Evolutionary conservation across 2,329 filamentous ascomycete genomes (phyloP), one percentile per base, ranked within the genome.

Genomic region (Fusarium oxysporum): DNA sequence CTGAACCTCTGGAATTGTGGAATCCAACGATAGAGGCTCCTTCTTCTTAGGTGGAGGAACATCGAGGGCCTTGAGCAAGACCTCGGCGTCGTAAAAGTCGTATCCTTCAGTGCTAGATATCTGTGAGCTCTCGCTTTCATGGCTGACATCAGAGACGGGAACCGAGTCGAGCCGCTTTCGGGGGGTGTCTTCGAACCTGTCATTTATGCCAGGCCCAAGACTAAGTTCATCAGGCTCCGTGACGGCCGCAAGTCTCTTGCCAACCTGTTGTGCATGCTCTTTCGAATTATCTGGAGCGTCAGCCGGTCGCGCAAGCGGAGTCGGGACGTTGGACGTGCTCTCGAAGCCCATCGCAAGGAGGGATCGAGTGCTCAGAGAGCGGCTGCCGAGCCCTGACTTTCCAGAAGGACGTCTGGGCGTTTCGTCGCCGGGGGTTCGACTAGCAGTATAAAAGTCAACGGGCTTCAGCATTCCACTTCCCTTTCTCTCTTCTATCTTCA

Each of bases 41-140:
- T 82, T 82, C 71, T 81, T 83, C 59, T 80, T 83, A 10, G 84
- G 78, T 13, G 78, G 87, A 51, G 78, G 87, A 55, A 90, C 86
- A 67, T 90, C 87, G 51, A 90, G 87, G 11, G 86, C 87, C 48
- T 82, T 82, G 54, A 82, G 81, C 62, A 87, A 79, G 33, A 83
- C 86, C n/a, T 89, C 89, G 33, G 89, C 82, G 74, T 89, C 90
- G 76, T 91, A 91, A 75, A 92, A 92, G 78, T 92, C 90, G 74
- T 92, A 91, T 1, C 90, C 90, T 71, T 91, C 89, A 3, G 86
- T 88, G 75, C 83, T 87, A 17, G 86, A 87, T n/a, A 81, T 73
- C 28, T 86, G 84, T 10, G 85, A 84, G 43, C 76, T 72, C 47
- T 83, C 84, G 73, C 86, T 89, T 44, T 85, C 84, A 37, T 87